Base-by-base conservation (phyloP, 192 early-diverging fungal species). In the Thamnidium elegans region DNA sequence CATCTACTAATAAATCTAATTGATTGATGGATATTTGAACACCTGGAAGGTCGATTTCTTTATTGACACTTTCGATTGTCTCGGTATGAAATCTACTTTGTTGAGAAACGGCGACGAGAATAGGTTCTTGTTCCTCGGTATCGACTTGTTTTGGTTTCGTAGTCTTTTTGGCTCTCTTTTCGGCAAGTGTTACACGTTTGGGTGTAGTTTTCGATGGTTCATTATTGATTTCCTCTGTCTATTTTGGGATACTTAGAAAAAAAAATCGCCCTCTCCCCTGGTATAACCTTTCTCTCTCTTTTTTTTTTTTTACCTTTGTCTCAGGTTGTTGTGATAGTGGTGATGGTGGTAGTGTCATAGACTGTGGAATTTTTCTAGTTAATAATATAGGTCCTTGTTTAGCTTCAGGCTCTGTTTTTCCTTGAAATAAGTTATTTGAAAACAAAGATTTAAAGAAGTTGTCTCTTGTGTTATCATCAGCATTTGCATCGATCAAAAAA, bases 51-150 rank as follows among this genome's bases (percentile, higher is more conserved):
- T 92, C 89, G 7, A 93, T 81, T 45, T 96, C 92, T 74, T 89
- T 92, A 34, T 86, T 86, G 4, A 88, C 66, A 3, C 92, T 89
- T 19, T 87, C 85, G 1, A 93, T 53, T 0, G 94, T 94, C 67
- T 93, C 92, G 8, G 70, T 76, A 68, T 96, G 88, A 77, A 94
- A 96, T 23, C 94, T 86, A 51, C 90, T 91, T 65, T 89, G 87
- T 67, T 92, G 90, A 2, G 89, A 89, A 48, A 77, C 87, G 2
- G 89, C 90, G 51, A 85, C 79, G 10, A 90, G 77, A n/a, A 71
- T 58, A 0, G 85, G 79, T 10, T 63, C 65, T 36, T 72, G 67
- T 14, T 55, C 64, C 15, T 71, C 68, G 30, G 67, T 56, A 11
- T 63, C 54, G 31, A 67, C 50, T 14, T 66, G 73, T 20, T 21